Conservation (phyloP, 768 basidiomycete species). For the Kwoniella sp. region DNA sequence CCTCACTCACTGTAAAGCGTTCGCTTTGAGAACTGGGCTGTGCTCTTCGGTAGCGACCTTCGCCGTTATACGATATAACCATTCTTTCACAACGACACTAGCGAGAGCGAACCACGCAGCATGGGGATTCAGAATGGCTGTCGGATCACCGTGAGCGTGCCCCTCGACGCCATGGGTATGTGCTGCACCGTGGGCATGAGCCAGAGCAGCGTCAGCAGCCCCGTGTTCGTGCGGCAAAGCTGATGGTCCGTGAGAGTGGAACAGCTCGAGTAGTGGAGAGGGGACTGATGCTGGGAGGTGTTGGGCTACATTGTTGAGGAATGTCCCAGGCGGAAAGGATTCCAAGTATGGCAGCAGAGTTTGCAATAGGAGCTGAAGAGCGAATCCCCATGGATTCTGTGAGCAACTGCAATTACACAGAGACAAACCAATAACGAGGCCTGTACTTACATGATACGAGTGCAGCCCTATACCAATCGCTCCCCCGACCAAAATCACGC, state of each 20-base stretch:
- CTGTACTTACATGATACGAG: slow-evolving; percentile 64
- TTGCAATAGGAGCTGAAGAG: slow-evolving; percentile 68
- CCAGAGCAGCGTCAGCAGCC: slow-evolving; percentile 44
- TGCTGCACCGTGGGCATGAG: slow-evolving; percentile 61
- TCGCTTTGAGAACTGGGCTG: slow-evolving; percentile 89
- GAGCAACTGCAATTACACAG: background rate
- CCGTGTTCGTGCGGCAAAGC: slow-evolving; percentile 59
- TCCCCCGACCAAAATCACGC: slow-evolving; percentile 67
- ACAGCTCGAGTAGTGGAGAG: slow-evolving; percentile 54
- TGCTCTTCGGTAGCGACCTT: slow-evolving; percentile 87
- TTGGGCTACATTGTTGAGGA: slow-evolving; percentile 39
- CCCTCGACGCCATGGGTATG: slow-evolving; percentile 54
- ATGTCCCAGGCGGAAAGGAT: slow-evolving; percentile 66
- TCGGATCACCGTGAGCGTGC: slow-evolving; percentile 49
- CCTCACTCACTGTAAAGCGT: slow-evolving; percentile 72
- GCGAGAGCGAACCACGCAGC: slow-evolving; percentile 94
- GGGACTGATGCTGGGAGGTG: slow-evolving; percentile 52
- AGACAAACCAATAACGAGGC: background rate
- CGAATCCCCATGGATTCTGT: too few species aligned
- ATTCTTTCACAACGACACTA: slow-evolving; percentile 84
- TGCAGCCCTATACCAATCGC: slow-evolving; percentile 69
- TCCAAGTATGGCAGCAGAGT: slow-evolving; percentile 69
- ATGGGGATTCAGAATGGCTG: slow-evolving; percentile 73
- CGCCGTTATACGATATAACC: slow-evolving; percentile 85
- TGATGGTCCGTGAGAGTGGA: slow-evolving; percentile 61